Percentiles rank a stretch among this genome's conserved stretches.
Evolutionary conservation across 2,329 filamentous ascomycete genomes (phyloP).

Genomic region (Diplodia sapinea): DNA sequence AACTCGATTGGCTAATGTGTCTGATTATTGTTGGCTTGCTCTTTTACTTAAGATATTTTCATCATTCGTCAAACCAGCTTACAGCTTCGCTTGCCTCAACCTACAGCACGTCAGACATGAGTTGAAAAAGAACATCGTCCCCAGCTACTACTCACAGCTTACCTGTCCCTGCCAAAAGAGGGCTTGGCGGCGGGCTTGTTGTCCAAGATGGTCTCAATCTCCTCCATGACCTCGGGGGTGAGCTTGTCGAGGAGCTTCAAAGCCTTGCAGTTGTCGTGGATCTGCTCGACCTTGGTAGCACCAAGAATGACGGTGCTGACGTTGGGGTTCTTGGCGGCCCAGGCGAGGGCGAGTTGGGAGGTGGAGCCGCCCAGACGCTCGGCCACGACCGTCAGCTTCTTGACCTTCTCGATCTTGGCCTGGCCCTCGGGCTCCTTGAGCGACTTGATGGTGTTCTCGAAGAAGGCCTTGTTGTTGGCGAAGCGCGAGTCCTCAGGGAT

Average conservation of each 20-base stretch:
- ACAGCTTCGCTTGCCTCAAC: constrained; percentile 19
- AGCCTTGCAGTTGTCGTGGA: constrained; percentile 57
- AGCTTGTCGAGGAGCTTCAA: constrained; percentile 51
- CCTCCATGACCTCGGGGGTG: constrained; percentile 48
- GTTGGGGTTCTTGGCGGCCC: constrained; percentile 64
- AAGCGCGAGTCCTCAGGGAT: constrained; percentile 67
- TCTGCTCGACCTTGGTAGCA: constrained; percentile 57
- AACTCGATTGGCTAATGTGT: background rate
- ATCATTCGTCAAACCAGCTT: background rate
- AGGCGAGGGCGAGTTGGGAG: constrained; percentile 63
- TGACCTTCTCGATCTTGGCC: constrained; percentile 64
- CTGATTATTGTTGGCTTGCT: constrained; percentile 1
- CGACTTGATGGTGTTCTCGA: constrained; percentile 61
- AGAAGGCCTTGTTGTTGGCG: constrained; percentile 63
- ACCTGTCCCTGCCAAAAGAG: constrained; percentile 34
- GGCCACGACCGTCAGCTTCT: constrained; percentile 58
- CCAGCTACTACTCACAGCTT: constrained; percentile 24
- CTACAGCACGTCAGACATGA: background rate
- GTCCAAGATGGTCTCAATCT: constrained; percentile 48
- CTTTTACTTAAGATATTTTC: constrained; percentile 1
- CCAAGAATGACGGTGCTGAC: constrained; percentile 64
- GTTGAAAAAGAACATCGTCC: background rate
- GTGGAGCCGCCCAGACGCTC: constrained; percentile 56
- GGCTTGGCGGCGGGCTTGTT: constrained; percentile 46
- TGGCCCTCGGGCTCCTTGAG: constrained; percentile 58